Evolutionary conservation across 2,329 filamentous ascomycete genomes (phyloP), one percentile per base, ranked within the genome.

Genomic region (Rasamsonia emersonii): DNA sequence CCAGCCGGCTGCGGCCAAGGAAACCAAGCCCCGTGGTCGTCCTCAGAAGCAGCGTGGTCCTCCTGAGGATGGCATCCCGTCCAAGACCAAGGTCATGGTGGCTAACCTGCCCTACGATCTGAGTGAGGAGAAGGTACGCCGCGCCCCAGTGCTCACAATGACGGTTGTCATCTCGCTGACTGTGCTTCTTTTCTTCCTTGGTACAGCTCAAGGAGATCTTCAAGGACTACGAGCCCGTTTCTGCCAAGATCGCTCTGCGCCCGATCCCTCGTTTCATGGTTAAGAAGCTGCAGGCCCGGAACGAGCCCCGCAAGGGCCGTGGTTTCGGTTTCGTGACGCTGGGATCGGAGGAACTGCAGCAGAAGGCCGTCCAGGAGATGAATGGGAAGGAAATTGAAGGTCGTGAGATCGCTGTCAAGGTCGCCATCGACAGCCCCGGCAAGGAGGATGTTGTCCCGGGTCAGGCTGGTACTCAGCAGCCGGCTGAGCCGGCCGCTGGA

Each of bases 21-120:
- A 53, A 33, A 52, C 65, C 43, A 68, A 61, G 47, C 36, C 50
- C 35, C 64, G 63, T 47, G 67, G 61, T 24, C 70, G 70, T 51
- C 67, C 72, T 50, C 75, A 74, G 61, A 79, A 77, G 68, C 77
- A 95, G 77, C 88, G 91, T 63, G 91, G 91, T 43, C 91, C 91
- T 45, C 91, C 91, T 39, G 89, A 93, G 64, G 89, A 98, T 61
- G 91, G 91, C 50, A 85, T 98, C 56, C 82, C 91, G 46, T 96
- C 89, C 66, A 95, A 95, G 81, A 96, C 84, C 66, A 98, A 98
- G 82, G 86, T 98, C 68, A 98, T 98, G 91, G 91, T 98, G 56
- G 91, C 91, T 57, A 98, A 98, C 73, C 78, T 98, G 43, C 91
- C 91, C 32, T 98, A 98, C 59, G 89, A 98, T 69, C 76, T 96